Conservation (phyloP, 2,329 filamentous ascomycete genomes). For the Allantophomopsis lycopodina region DNA sequence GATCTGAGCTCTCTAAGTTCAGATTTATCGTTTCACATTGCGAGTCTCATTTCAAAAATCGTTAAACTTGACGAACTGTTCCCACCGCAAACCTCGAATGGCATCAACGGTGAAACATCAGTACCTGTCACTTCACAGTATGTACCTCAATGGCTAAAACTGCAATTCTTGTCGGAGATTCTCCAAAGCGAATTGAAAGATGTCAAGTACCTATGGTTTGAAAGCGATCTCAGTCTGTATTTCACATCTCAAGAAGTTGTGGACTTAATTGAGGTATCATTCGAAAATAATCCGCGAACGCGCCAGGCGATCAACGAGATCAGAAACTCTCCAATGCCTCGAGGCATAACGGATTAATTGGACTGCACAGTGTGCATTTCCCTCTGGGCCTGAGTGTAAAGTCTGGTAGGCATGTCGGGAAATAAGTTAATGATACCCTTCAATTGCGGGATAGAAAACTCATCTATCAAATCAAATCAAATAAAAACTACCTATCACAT, state of each 20-base stretch:
- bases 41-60: conserved; percentile 41
- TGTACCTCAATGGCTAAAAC: conserved; percentile 44
- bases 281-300: conserved; percentile 46
- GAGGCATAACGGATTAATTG: too few relatives aligned
- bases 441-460: too few relatives aligned
- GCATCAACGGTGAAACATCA: background rate
- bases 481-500: too few relatives aligned
- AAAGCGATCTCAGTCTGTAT: conserved; percentile 51
- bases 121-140: conserved; percentile 45
- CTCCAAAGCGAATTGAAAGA: conserved; percentile 54
- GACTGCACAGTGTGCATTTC: too few relatives aligned
- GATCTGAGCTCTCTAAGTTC: conserved; percentile 47
- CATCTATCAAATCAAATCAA: too few relatives aligned
- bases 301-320: conserved; percentile 46
- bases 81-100: conserved; percentile 25
- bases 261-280: conserved; percentile 48
- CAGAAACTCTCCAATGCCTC: conserved; percentile 5
- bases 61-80: conserved; percentile 47
- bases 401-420: too few relatives aligned
- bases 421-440: too few relatives aligned
- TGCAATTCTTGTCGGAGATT: conserved; percentile 51
- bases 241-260: conserved; percentile 47
- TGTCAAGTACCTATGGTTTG: conserved; percentile 48
- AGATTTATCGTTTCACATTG: conserved; percentile 49
- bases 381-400: too few relatives aligned